Evolutionary conservation across 2,329 filamentous ascomycete species (phyloP).

Genomic region (Phoma sp.): DNA sequence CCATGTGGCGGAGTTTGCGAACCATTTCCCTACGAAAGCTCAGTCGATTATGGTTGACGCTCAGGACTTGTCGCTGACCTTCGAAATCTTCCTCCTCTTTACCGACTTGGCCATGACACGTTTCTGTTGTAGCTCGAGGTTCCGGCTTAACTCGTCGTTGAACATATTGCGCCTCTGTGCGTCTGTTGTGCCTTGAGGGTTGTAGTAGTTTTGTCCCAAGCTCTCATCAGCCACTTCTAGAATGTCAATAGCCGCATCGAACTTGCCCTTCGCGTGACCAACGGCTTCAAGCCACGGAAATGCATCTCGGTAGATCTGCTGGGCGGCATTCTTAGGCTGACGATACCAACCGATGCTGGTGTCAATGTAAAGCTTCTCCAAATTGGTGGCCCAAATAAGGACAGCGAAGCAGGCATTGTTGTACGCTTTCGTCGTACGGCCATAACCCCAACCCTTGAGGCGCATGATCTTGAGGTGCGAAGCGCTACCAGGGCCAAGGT

Average conservation of each 20-base stretch:
- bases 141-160: constrained; percentile 25
- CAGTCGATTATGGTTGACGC: background rate
- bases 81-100: constrained; percentile 13
- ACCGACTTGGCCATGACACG: constrained; percentile 16
- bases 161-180: constrained; percentile 21
- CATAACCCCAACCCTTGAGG: constrained; percentile 33
- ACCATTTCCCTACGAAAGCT: constrained; percentile 1
- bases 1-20: no score
- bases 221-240: constrained; percentile 18
- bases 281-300: constrained; percentile 49
- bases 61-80: constrained; percentile 7
- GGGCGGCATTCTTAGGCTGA: constrained; percentile 24
- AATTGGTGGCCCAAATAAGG: constrained; percentile 38
- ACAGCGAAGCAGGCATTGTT: constrained; percentile 45
- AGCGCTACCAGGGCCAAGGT: constrained; percentile 35
- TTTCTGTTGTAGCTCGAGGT: constrained; percentile 28
- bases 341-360: constrained; percentile 10
- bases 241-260: constrained; percentile 41
- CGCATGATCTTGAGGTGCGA: constrained; percentile 34
- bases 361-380: constrained; percentile 38
- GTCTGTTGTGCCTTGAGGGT: background rate
- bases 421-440: constrained; percentile 38
- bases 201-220: background rate
- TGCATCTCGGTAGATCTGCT: constrained; percentile 45
- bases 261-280: constrained; percentile 32